These are phyloP conservation scores for Tanozyma kutaoensis DNA, from an alignment of 805 yeast genomes.

Conservation along the genomic window DNA sequence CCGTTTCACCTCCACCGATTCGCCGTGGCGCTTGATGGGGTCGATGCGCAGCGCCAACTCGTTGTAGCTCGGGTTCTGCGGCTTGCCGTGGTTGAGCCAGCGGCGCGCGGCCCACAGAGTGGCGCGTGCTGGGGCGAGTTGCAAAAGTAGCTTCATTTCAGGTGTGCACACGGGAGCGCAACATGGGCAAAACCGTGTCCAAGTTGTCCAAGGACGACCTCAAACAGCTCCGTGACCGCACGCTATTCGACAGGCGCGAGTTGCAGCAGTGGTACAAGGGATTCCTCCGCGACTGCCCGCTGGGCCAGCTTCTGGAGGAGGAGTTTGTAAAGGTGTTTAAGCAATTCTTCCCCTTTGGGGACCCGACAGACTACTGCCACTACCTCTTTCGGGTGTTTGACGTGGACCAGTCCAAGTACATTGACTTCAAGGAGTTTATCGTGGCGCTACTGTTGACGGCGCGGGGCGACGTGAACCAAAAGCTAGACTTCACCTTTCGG, in stretches of 20 bases:
- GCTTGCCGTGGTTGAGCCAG: slow-evolving; percentile 25
- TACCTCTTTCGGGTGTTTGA: slow-evolving; percentile 86
- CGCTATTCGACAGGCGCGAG: slow-evolving; percentile 87
- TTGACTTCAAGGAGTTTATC: slow-evolving; percentile 88
- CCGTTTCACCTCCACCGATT: slow-evolving; percentile 57
- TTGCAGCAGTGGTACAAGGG: slow-evolving; percentile 99
- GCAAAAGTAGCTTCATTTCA: too few species aligned
- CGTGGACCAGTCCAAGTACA: slow-evolving; percentile 61
- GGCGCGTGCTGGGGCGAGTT: too few species aligned
- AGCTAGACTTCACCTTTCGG: slow-evolving; percentile 79
- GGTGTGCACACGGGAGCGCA: too few species aligned
- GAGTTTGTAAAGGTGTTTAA: slow-evolving; percentile 88
- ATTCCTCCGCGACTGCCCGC: slow-evolving; percentile 84
- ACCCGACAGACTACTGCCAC: slow-evolving; percentile 82
- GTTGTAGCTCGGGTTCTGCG: slow-evolving; percentile 20
- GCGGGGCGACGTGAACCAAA: slow-evolving; percentile 75
- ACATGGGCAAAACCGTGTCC: slow-evolving; percentile 92
- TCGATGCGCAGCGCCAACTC: slow-evolving; percentile 51
- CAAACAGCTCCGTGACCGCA: slow-evolving; percentile 65
- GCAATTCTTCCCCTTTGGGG: slow-evolving; percentile 97
- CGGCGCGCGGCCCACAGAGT: slow-evolving; percentile 1
- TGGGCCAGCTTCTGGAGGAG: slow-evolving; percentile 73
- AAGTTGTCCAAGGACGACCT: slow-evolving; percentile 86
- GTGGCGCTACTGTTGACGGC: slow-evolving; percentile 78
- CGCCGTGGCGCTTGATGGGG: slow-evolving; percentile 70